Evolutionary conservation across 108 stramenopile species (phyloP).

Genomic region (Cylindrotheca closterium): DNA sequence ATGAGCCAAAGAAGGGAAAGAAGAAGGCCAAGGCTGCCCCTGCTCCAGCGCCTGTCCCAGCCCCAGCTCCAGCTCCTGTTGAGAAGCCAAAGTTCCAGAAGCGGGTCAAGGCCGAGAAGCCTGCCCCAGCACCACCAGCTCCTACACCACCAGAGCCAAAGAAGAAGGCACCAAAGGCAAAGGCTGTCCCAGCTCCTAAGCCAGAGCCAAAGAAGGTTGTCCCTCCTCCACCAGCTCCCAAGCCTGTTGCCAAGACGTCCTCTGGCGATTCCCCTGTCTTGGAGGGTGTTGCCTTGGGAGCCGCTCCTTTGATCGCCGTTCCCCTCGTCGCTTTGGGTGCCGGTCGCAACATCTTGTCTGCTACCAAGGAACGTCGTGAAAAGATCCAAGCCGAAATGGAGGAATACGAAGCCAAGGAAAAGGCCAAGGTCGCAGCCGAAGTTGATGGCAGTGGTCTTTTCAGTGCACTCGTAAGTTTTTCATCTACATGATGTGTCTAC

Average conservation of each 20-base stretch:
- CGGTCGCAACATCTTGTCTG: conserved; percentile 54
- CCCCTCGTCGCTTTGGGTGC: conserved; percentile 63
- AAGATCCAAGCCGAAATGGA: conserved; percentile 76
- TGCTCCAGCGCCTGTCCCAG: conserved; percentile 18
- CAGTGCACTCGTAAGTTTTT: conserved; percentile 62
- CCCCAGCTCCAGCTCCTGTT: conserved; percentile 1
- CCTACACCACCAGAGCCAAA: conserved; percentile 29
- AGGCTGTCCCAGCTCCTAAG: conserved; percentile 18
- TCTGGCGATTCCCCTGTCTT: conserved; percentile 41
- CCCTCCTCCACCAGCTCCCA: conserved; percentile 10
- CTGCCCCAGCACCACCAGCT: conserved; percentile 36
- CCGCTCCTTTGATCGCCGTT: conserved; percentile 70
- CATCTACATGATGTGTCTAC: background rate
- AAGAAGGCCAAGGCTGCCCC: conserved; percentile 4
- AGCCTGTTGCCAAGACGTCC: conserved; percentile 35
- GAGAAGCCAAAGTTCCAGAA: conserved; percentile 13
- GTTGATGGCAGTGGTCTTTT: conserved; percentile 64
- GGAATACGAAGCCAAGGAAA: conserved; percentile 49
- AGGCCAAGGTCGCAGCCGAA: conserved; percentile 32
- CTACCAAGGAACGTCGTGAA: conserved; percentile 60
- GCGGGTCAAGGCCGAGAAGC: conserved; percentile 40
- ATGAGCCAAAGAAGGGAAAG: conserved; percentile 19
- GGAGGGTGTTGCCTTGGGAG: conserved; percentile 75
- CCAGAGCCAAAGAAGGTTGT: conserved; percentile 8
- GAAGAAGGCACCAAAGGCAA: conserved; percentile 40